A percentile compares a stretch with the other conserved stretches of the same genome.
These are phyloP conservation scores for Carex arenaria DNA, from an alignment of 202 grass and related monocot genomes.

Conservation along the genomic window DNA sequence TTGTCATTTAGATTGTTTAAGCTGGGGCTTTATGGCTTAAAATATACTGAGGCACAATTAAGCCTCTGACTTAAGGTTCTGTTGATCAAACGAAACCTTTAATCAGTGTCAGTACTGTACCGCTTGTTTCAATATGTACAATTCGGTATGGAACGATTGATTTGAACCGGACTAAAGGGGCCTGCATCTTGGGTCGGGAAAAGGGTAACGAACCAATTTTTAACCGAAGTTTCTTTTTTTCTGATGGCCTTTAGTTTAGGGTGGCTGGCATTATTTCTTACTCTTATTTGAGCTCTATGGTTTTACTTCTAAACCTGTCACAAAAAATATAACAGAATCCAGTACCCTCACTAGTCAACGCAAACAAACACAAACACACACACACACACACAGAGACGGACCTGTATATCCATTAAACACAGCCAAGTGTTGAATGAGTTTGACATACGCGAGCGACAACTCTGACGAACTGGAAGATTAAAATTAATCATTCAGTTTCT, in stretches of 20 bases:
- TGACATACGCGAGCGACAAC: conserved; percentile 66
- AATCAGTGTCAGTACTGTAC: not conserved
- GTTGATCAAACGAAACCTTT: not conserved
- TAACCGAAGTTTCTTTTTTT: not conserved
- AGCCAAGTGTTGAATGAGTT: conserved; percentile 80
- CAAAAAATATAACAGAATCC: not conserved
- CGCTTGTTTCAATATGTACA: not conserved
- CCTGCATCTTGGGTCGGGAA: not conserved
- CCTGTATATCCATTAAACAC: conserved; percentile 85
- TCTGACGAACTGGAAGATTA: conserved; percentile 63
- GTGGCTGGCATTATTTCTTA: not conserved
- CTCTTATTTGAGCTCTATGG: not conserved
- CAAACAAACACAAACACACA: conserved; percentile 7
- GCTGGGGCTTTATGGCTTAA: not conserved
- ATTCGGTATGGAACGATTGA: not conserved
- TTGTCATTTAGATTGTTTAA: not conserved
- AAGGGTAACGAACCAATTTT: conserved; percentile 2
- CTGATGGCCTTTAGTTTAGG: not conserved
- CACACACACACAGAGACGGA: conserved; percentile 33
- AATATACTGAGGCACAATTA: not conserved
- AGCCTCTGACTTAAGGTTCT: not conserved
- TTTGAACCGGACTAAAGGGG: not conserved
- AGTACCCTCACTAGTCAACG: not conserved
- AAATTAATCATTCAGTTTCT: conserved; percentile 24
- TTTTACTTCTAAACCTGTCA: not conserved